Evolutionary conservation across 805 yeast genomes (phyloP).

Genomic region (Metschnikowia kunwiensis): DNA sequence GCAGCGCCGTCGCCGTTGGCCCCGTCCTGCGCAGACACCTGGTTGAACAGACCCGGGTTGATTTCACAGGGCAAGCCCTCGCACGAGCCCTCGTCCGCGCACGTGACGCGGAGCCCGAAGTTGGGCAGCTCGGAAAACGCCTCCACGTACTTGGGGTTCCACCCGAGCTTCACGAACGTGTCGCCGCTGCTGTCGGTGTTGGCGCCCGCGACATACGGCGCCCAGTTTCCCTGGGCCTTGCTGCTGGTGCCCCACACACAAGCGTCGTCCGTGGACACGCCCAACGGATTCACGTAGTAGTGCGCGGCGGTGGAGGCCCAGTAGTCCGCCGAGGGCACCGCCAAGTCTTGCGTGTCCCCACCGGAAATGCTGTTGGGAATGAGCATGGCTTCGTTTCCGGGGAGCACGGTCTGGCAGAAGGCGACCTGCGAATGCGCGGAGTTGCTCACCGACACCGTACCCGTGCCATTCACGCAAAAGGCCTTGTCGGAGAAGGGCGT

Average conservation of each 20-base stretch:
- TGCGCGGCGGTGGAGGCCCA: constrained; percentile 88
- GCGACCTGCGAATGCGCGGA: constrained; percentile 60
- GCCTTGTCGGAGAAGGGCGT: constrained; percentile 55
- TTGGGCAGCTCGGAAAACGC: constrained; percentile 56
- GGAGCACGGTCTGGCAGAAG: constrained; percentile 88
- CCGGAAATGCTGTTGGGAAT: constrained; percentile 73
- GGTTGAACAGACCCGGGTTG: constrained; percentile 67
- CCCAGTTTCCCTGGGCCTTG: constrained; percentile 82
- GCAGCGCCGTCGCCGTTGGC: constrained; percentile 56
- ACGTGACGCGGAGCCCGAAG: constrained; percentile 71
- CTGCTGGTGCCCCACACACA: constrained; percentile 78
- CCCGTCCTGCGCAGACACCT: constrained; percentile 41
- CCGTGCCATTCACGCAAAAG: constrained; percentile 76
- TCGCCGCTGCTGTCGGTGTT: constrained; percentile 67
- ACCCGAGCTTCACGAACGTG: constrained; percentile 81
- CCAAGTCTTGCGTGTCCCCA: constrained; percentile 50
- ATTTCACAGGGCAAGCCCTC: constrained; percentile 79
- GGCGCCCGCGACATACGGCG: constrained; percentile 92
- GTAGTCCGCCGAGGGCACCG: constrained; percentile 83
- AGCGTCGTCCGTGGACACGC: constrained; percentile 69
- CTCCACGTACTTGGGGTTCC: constrained; percentile 85
- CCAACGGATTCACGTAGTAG: constrained; percentile 81
- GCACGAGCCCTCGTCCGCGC: constrained; percentile 61
- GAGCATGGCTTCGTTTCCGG: constrained; percentile 93
- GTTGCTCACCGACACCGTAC: constrained; percentile 65